phyloP scores from a whole-genome alignment of 106 monocot genomes.

The Allium sativum region DNA sequence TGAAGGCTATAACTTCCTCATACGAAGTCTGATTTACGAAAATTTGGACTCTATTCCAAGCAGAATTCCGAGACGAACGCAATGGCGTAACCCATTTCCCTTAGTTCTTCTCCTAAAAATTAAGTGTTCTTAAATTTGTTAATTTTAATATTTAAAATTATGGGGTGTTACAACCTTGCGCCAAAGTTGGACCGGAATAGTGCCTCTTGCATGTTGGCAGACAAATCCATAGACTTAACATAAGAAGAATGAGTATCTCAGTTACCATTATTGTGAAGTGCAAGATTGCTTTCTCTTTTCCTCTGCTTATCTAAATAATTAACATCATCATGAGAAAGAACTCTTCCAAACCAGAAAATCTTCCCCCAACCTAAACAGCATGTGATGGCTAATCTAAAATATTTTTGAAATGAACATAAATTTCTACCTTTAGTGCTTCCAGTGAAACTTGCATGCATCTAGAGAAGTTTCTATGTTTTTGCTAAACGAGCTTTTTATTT shows the following conservation, averaged over 20 bases:
- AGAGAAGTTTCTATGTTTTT: background rate
- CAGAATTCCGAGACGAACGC: too few relatives aligned
- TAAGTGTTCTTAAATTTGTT: too few relatives aligned
- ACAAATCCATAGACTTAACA: conserved; percentile 46
- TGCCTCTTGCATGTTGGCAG: conserved; percentile 75
- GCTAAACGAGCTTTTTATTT: too few relatives aligned
- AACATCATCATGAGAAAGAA: conserved; percentile 46
- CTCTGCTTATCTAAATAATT: conserved; percentile 42
- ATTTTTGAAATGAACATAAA: background rate
- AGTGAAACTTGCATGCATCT: background rate
- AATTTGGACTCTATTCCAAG: too few relatives aligned
- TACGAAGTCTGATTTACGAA: too few relatives aligned
- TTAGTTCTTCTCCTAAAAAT: too few relatives aligned
- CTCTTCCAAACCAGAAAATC: conserved; percentile 49
- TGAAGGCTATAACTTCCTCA: too few relatives aligned
- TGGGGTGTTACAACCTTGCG: too few relatives aligned
- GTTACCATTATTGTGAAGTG: conserved; percentile 15
- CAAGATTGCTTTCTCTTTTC: conserved; percentile 15
- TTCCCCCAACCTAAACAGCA: conserved; percentile 29
- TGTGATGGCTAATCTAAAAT: conserved; percentile 10
- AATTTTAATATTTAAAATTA: too few relatives aligned
- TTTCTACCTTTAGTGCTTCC: background rate
- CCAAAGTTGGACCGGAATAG: conserved; percentile 85
- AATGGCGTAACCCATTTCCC: too few relatives aligned
- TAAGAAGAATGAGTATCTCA: conserved; percentile 12